phyloP scores from a whole-genome alignment of 805 yeast species.

The Ogataea minuta region DNA sequence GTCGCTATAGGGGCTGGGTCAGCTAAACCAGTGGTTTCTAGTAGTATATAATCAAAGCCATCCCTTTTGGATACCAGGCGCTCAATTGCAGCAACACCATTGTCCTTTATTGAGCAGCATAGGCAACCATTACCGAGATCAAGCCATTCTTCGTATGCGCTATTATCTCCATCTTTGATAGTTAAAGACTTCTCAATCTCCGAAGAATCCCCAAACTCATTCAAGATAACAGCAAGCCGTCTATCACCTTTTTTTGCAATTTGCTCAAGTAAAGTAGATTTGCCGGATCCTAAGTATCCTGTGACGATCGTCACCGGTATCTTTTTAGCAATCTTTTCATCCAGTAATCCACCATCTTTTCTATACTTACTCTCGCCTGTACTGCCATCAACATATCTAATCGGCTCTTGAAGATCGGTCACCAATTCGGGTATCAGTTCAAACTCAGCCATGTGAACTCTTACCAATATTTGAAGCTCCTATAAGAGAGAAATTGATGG shows the following conservation, averaged over 20 bases:
- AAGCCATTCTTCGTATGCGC: slow-evolving; percentile 84
- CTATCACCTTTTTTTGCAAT: slow-evolving; percentile 69
- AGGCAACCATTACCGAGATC: slow-evolving; percentile 96
- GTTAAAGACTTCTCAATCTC: slow-evolving; percentile 87
- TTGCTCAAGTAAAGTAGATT: slow-evolving; percentile 76
- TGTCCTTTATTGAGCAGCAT: slow-evolving; percentile 94
- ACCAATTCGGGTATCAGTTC: slow-evolving; percentile 32
- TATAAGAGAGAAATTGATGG: too few relatives aligned
- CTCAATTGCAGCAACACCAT: slow-evolving; percentile 93
- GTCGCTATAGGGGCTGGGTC: slow-evolving; percentile 97
- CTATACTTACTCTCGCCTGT: slow-evolving; percentile 7
- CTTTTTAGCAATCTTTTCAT: slow-evolving; percentile 35
- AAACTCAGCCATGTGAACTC: slow-evolving; percentile 6
- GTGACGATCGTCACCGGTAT: slow-evolving; percentile 93
- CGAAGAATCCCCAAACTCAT: slow-evolving; percentile 89
- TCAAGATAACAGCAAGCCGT: slow-evolving; percentile 83
- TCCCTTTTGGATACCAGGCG: slow-evolving; percentile 68
- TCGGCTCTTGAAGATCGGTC: slow-evolving; percentile 21
- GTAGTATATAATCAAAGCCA: slow-evolving; percentile 78
- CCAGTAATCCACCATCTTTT: slow-evolving; percentile 19
- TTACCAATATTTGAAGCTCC: not conserved
- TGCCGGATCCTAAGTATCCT: slow-evolving; percentile 94
- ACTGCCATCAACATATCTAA: slow-evolving; percentile 24
- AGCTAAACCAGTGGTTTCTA: slow-evolving; percentile 95
- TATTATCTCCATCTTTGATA: slow-evolving; percentile 49